These are phyloP conservation scores for Leishmania martiniquensis DNA, from an alignment of 208 protist species.

Conservation along the genomic window DNA sequence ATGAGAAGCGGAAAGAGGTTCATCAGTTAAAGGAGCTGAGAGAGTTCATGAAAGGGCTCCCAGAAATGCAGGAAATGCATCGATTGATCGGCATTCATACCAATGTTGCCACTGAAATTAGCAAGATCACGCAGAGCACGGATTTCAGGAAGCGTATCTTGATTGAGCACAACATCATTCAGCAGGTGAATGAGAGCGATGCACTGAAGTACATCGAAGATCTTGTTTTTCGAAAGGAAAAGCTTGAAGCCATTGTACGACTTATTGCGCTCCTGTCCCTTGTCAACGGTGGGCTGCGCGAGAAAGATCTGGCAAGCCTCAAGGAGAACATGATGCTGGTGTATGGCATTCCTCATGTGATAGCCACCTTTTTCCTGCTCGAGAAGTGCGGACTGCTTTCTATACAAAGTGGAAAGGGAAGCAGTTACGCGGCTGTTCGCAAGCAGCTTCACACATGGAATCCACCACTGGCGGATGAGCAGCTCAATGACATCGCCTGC, in stretches of 20 bases:
- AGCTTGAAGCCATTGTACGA: constrained; percentile 64
- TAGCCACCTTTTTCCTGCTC: constrained; percentile 58
- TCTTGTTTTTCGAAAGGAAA: constrained; percentile 62
- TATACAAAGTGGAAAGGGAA: constrained; percentile 41
- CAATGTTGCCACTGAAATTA: constrained; percentile 75
- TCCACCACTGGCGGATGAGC: constrained; percentile 51
- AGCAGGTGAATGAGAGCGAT: constrained; percentile 69
- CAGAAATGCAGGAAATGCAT: constrained; percentile 89
- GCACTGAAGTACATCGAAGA: constrained; percentile 86
- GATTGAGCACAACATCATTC: constrained; percentile 84
- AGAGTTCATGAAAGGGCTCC: constrained; percentile 87
- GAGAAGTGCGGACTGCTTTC: constrained; percentile 65
- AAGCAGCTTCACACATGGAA: constrained; percentile 69
- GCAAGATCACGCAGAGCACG: constrained; percentile 66
- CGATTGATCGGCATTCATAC: constrained; percentile 82
- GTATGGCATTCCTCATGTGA: constrained; percentile 83
- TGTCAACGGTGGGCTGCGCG: constrained; percentile 79
- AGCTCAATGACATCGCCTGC: constrained; percentile 75
- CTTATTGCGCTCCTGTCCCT: constrained; percentile 85
- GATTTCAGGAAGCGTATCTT: constrained; percentile 66
- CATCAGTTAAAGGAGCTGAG: constrained; percentile 88
- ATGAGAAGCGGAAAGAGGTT: constrained; percentile 84
- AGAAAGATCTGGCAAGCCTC: constrained; percentile 63
- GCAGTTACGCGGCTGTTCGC: constrained; percentile 54
- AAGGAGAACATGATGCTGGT: constrained; percentile 85